Conservation (phyloP, 2,329 filamentous ascomycete genomes). For the Helminthosporium solani region DNA sequence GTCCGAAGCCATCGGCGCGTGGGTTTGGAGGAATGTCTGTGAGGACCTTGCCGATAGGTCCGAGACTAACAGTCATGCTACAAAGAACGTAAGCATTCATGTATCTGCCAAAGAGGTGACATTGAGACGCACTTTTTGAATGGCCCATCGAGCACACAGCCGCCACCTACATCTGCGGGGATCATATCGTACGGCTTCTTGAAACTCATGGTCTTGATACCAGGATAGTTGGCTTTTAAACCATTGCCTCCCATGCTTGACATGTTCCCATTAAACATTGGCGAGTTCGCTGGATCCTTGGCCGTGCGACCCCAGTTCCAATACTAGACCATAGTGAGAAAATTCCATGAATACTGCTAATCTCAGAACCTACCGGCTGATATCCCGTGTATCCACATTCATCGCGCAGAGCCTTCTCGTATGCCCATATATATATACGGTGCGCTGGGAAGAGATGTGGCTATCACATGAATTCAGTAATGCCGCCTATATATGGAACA, state of each 20-base stretch:
- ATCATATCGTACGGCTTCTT: conserved; percentile 32
- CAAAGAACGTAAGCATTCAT: background rate
- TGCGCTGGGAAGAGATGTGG: conserved; percentile 36
- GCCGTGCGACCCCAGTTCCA: conserved; percentile 25
- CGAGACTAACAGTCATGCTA: conserved; percentile 42
- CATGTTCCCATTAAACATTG: conserved; percentile 57
- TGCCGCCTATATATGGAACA: conserved; percentile 19
- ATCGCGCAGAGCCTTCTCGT: conserved; percentile 40
- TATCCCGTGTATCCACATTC: conserved; percentile 43
- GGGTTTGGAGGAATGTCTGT: conserved; percentile 30
- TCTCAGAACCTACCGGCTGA: conserved; percentile 28
- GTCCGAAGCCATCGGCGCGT: conserved; percentile 18
- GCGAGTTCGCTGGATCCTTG: conserved; percentile 40
- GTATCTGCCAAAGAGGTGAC: background rate
- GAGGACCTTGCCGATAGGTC: conserved; percentile 47
- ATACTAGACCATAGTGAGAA: conserved; percentile 9
- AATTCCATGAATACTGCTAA: background rate
- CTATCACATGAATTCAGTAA: conserved; percentile 6
- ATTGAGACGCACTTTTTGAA: conserved; percentile 44
- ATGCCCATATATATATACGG: conserved; percentile 40
- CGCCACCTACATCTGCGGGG: conserved; percentile 54
- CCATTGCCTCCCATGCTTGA: conserved; percentile 51
- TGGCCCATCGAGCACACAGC: conserved; percentile 53
- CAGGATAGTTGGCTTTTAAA: conserved; percentile 17
- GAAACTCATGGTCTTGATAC: conserved; percentile 13